Percentiles rank a stretch among this genome's conserved stretches.
Conservation (phyloP, 177 flowering plant genomes). For the Vitis hybrid region DNA sequence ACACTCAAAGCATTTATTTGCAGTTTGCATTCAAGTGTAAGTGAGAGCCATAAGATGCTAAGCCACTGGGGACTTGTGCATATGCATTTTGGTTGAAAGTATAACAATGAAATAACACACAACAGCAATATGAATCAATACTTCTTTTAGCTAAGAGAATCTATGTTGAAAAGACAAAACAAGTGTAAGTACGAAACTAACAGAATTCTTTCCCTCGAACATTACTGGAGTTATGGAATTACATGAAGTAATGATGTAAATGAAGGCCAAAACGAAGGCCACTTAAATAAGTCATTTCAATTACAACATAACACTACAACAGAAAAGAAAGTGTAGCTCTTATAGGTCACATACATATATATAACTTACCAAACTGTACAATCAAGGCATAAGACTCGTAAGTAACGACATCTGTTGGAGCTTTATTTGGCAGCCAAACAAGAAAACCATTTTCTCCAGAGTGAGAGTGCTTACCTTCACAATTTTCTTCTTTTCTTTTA, state of each 20-base stretch:
- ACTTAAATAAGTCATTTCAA: neutral
- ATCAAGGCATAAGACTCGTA: neutral
- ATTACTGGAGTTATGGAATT: neutral
- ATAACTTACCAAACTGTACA: neutral
- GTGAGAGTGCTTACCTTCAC: neutral
- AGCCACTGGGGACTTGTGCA: no score
- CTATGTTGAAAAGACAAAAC: no score
- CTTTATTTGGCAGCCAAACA: conserved; percentile 2
- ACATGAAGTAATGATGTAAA: neutral
- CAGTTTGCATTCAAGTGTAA: no score
- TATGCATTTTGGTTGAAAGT: no score
- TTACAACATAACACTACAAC: neutral
- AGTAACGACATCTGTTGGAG: neutral
- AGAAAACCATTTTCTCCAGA: neutral
- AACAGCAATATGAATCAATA: no score
- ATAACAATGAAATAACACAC: no score
- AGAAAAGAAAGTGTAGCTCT: neutral
- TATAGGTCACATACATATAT: neutral
- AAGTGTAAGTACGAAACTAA: no score
- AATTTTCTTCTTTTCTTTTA: neutral
- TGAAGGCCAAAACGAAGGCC: neutral
- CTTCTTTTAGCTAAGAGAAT: no score
- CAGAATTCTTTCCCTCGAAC: neutral
- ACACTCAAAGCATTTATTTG: no score
- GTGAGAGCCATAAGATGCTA: no score